Evolutionary conservation across 2,329 filamentous ascomycete genomes (phyloP).

Genomic region (Orbilia brochopaga): DNA sequence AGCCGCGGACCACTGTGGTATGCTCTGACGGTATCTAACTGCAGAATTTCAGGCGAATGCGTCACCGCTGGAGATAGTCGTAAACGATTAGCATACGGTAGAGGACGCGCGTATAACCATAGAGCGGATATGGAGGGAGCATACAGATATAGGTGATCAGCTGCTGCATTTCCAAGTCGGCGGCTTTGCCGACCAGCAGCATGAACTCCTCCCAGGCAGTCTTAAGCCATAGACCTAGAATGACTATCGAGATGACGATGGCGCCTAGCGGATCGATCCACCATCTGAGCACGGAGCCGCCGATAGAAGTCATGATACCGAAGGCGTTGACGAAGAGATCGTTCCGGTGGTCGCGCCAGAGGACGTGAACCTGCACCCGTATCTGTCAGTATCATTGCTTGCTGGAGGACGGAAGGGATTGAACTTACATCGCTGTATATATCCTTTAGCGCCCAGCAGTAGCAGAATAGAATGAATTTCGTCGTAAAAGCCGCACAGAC

Average conservation of each 20-base stretch:
- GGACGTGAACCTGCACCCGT: conserved; percentile 52
- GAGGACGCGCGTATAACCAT: neutral
- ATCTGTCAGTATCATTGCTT: neutral
- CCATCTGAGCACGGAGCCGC: conserved; percentile 85
- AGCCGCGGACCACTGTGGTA: conserved; percentile 84
- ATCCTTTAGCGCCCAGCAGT: conserved; percentile 89
- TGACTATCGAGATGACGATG: conserved; percentile 78
- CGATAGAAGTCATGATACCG: conserved; percentile 87
- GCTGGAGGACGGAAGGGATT: neutral
- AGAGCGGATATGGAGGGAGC: conserved; percentile 51
- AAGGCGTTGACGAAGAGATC: conserved; percentile 97
- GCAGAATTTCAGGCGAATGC: conserved; percentile 78
- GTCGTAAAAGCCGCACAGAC: conserved; percentile 83
- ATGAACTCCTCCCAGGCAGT: conserved; percentile 87
- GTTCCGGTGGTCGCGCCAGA: conserved; percentile 74
- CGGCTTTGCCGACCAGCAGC: conserved; percentile 85
- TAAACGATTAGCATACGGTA: neutral
- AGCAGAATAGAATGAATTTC: conserved; percentile 82
- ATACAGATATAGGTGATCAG: conserved; percentile 90
- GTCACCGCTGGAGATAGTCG: conserved; percentile 68
- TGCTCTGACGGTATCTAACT: conserved; percentile 92
- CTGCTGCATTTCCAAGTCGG: conserved; percentile 83
- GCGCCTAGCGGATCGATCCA: conserved; percentile 95
- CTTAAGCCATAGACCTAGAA: conserved; percentile 78
- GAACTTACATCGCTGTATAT: conserved; percentile 79